phyloP scores from a whole-genome alignment of 768 basidiomycete species.

The Panellus pusillus region DNA sequence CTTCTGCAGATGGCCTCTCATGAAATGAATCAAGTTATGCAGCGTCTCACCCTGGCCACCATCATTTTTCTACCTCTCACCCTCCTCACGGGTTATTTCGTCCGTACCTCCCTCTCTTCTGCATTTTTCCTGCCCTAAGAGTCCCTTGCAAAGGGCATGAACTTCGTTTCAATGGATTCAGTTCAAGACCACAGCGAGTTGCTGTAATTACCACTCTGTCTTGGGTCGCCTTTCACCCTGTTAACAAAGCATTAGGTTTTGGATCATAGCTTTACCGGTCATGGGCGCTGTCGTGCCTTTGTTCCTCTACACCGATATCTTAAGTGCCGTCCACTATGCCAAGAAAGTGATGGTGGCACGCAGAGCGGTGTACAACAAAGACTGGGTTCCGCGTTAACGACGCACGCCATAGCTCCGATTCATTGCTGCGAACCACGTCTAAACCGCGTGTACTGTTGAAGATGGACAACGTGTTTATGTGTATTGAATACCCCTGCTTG shows the following conservation, averaged over 20 bases:
- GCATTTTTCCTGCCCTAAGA: not conserved
- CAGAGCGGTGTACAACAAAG: constrained; percentile 8
- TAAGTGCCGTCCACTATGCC: constrained; percentile 34
- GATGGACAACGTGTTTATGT: constrained; percentile 5
- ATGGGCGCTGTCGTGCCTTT: constrained; percentile 39
- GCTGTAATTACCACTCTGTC: constrained; percentile 17
- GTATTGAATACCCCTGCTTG: not conserved
- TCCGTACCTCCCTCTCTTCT: not conserved
- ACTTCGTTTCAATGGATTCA: constrained; percentile 42
- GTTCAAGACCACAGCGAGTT: constrained; percentile 25
- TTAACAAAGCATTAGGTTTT: constrained; percentile 35
- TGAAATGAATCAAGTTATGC: constrained; percentile 77
- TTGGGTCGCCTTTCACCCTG: not conserved
- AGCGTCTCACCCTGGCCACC: constrained; percentile 47
- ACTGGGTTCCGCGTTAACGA: not conserved
- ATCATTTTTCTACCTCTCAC: constrained; percentile 53
- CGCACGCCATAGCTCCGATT: too few species aligned
- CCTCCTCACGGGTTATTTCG: constrained; percentile 50
- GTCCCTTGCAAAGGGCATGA: constrained; percentile 36
- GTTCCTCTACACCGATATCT: constrained; percentile 42
- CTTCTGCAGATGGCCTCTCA: constrained; percentile 60
- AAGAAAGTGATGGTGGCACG: constrained; percentile 28
- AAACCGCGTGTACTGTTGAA: not conserved
- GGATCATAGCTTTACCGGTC: constrained; percentile 47
- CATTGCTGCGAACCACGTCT: too few species aligned